Conservation (phyloP, 1,139 yeast species). For the Blastobotrys apis region DNA sequence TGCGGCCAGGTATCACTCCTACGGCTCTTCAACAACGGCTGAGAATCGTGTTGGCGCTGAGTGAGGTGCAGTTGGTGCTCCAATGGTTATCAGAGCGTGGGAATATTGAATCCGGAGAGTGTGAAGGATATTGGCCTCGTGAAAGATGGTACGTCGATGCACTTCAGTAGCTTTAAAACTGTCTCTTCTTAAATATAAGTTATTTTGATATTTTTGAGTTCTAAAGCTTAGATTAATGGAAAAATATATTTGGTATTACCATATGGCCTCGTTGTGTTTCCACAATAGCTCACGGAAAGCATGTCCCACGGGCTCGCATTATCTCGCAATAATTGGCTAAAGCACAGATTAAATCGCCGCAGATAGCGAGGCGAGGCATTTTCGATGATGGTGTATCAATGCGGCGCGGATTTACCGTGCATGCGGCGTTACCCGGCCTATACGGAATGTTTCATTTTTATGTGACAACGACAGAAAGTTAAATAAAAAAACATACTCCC, state of each 20-base stretch:
- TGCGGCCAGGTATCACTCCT: conserved; percentile 56
- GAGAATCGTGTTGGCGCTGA: conserved; percentile 42
- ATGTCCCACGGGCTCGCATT: too few species aligned
- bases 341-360: too few species aligned
- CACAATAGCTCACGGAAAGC: too few species aligned
- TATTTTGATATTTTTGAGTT: neutral
- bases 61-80: conserved; percentile 50
- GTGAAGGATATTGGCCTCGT: conserved; percentile 48
- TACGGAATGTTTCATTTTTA: neutral
- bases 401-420: conserved; percentile 2
- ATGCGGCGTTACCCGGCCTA: conserved; percentile 10
- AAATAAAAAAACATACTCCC: too few species aligned
- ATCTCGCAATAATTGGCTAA: too few species aligned
- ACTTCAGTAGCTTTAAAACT: conserved; percentile 2
- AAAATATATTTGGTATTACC: too few species aligned
- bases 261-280: too few species aligned
- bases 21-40: conserved; percentile 38
- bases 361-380: too few species aligned
- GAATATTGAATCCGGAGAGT: conserved; percentile 40
- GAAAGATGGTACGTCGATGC: conserved; percentile 48
- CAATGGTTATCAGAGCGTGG: conserved; percentile 53
- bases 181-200: neutral
- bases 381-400: too few species aligned
- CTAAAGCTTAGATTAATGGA: too few species aligned
- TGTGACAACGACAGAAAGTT: neutral